A percentile compares a stretch with the other conserved stretches of the same genome.
phyloP scores from a whole-genome alignment of 1,284 basidiomycete genomes.

The Singerocomus inundabilis region DNA sequence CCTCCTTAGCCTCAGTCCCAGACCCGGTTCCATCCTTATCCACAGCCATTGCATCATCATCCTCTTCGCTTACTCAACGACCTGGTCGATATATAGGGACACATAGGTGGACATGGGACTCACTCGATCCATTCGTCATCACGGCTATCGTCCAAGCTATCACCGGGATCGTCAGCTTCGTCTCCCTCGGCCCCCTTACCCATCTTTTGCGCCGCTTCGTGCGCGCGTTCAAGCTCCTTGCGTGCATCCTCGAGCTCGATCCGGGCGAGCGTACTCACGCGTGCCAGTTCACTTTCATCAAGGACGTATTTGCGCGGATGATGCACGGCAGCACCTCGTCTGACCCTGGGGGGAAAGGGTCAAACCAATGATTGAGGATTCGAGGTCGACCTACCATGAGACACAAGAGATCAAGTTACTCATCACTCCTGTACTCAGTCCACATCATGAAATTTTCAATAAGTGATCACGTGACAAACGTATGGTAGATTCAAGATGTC shows the following conservation, averaged over 20 bases:
- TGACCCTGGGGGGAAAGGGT: constrained; percentile 61
- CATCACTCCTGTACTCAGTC: constrained; percentile 40
- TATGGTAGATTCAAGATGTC: background rate
- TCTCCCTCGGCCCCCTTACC: constrained; percentile 57
- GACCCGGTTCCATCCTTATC: constrained; percentile 41
- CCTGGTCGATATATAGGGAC: constrained; percentile 30
- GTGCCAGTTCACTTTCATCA: constrained; percentile 87
- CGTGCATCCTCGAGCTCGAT: constrained; percentile 89
- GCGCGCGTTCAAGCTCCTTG: constrained; percentile 80
- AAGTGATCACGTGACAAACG: constrained; percentile 19
- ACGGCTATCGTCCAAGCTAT: constrained; percentile 43
- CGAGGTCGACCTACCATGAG: constrained; percentile 38
- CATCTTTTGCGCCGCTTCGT: constrained; percentile 75
- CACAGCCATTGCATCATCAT: constrained; percentile 61
- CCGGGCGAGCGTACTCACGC: constrained; percentile 86
- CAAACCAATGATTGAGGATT: background rate
- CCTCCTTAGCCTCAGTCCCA: too few species aligned
- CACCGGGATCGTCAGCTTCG: constrained; percentile 60
- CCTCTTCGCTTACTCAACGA: constrained; percentile 45
- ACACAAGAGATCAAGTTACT: constrained; percentile 69
- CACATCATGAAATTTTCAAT: constrained; percentile 8
- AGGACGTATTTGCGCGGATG: constrained; percentile 89
- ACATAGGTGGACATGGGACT: constrained; percentile 39
- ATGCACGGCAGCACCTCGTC: constrained; percentile 72
- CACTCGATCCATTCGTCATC: constrained; percentile 82